Conservation (phyloP, 768 basidiomycete species). For the Lactifluus pinguis region DNA sequence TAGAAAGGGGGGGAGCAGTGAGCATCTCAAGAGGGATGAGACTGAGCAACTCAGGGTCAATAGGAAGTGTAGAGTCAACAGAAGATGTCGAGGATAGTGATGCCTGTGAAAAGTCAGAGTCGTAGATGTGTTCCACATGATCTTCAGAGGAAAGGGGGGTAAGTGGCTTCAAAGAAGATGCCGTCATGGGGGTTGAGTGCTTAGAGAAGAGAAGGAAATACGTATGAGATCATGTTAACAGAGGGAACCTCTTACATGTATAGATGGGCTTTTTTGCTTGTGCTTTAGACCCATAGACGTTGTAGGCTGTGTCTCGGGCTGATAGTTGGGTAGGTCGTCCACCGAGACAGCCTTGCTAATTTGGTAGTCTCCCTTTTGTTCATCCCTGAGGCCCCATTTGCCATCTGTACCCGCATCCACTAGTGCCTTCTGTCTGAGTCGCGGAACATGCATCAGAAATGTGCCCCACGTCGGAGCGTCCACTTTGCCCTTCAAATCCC, state of each 20-base stretch:
- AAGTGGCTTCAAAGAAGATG: neutral
- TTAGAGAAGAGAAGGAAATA: neutral
- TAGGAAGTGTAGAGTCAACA: neutral
- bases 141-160: neutral
- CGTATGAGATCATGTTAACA: neutral
- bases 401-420: neutral
- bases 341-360: neutral
- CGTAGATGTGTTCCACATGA: slow-evolving; percentile 28
- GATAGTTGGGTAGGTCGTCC: neutral
- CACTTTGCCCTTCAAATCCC: slow-evolving; percentile 27
- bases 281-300: neutral
- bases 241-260: neutral
- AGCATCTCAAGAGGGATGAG: slow-evolving; percentile 32
- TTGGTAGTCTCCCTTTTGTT: neutral
- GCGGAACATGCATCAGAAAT: slow-evolving; percentile 27
- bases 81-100: slow-evolving; percentile 36
- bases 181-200: neutral
- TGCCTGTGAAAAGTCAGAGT: slow-evolving; percentile 48
- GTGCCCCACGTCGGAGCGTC: slow-evolving; percentile 39
- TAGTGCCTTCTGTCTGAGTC: neutral
- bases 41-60: slow-evolving; percentile 20
- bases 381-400: neutral
- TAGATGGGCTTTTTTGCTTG: neutral
- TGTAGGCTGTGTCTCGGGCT: neutral
- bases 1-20: slow-evolving; percentile 32